These are phyloP conservation scores for Juncus inflexus DNA, from an alignment of 176 grass and related monocot species.

Conservation along the genomic window DNA sequence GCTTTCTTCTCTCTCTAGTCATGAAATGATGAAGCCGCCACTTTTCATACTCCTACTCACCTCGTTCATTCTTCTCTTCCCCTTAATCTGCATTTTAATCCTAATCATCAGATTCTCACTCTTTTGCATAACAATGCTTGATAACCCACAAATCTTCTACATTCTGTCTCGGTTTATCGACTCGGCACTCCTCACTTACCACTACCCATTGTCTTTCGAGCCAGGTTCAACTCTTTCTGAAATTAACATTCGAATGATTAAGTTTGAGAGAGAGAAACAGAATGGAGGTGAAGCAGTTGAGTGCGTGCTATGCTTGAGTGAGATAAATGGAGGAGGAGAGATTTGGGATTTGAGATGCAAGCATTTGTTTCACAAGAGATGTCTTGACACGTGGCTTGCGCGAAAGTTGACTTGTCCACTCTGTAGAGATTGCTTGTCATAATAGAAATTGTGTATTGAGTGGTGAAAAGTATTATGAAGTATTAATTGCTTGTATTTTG, in stretches of 20 bases:
- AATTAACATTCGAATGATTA: background rate
- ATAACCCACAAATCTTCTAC: background rate
- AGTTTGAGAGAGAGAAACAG: background rate
- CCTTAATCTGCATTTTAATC: constrained; percentile 3
- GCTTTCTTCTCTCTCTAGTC: background rate
- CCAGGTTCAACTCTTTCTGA: constrained; percentile 2
- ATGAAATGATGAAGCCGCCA: background rate
- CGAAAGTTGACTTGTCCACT: constrained; percentile 13
- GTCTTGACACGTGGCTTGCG: constrained; percentile 41
- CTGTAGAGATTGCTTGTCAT: constrained; percentile 17
- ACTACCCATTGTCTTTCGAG: constrained; percentile 1
- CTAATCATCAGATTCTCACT: constrained; percentile 4
- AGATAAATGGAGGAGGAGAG: constrained; percentile 42
- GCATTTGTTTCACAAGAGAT: constrained; percentile 47
- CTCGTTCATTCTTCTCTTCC: constrained; percentile 10
- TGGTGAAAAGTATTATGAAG: too few species aligned
- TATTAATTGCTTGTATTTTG: too few species aligned
- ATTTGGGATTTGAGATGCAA: constrained; percentile 36
- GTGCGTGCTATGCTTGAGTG: constrained; percentile 38
- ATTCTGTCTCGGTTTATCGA: constrained; percentile 3
- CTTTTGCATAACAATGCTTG: background rate
- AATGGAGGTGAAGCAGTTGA: constrained; percentile 6
- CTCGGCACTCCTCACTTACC: background rate
- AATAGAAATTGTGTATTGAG: background rate
- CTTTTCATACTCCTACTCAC: background rate